phyloP scores from a whole-genome alignment of 1,284 basidiomycete genomes.

The Phellinidium pouzarii region DNA sequence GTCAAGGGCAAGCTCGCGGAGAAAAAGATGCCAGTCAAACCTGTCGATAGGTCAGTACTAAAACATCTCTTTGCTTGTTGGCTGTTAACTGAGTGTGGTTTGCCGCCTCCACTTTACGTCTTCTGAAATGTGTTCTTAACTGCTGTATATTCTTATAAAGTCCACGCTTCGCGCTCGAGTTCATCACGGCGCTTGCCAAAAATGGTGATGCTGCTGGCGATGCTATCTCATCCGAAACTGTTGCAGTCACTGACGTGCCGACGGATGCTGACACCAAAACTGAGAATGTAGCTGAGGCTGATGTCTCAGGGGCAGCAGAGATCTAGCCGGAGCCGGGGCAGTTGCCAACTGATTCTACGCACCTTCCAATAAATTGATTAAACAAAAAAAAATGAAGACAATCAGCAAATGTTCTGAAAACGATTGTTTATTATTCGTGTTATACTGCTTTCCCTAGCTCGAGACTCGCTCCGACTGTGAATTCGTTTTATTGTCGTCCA shows the following conservation, averaged over 20 bases:
- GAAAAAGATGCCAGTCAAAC: slow-evolving; percentile 77
- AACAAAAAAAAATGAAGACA: no score
- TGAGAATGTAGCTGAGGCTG: neutral
- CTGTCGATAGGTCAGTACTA: slow-evolving; percentile 62
- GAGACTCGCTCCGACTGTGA: no score
- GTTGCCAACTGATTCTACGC: no score
- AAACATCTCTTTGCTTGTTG: neutral
- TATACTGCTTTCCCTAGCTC: no score
- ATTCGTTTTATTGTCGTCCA: no score
- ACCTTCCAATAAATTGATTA: neutral
- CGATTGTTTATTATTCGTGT: no score
- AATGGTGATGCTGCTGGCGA: neutral
- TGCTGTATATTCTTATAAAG: slow-evolving; percentile 21
- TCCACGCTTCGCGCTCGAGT: slow-evolving; percentile 36
- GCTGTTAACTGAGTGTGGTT: neutral
- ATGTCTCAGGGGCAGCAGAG: no score
- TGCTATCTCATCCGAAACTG: neutral
- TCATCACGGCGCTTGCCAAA: slow-evolving; percentile 29
- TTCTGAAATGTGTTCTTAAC: no score
- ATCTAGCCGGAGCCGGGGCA: no score
- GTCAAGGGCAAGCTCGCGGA: slow-evolving; percentile 82
- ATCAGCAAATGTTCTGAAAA: no score
- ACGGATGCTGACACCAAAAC: neutral
- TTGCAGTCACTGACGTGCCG: neutral
- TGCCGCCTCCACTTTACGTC: neutral